These are phyloP conservation scores for Andrographis paniculata DNA, from an alignment of 305 asterid species.

Conservation along the genomic window DNA sequence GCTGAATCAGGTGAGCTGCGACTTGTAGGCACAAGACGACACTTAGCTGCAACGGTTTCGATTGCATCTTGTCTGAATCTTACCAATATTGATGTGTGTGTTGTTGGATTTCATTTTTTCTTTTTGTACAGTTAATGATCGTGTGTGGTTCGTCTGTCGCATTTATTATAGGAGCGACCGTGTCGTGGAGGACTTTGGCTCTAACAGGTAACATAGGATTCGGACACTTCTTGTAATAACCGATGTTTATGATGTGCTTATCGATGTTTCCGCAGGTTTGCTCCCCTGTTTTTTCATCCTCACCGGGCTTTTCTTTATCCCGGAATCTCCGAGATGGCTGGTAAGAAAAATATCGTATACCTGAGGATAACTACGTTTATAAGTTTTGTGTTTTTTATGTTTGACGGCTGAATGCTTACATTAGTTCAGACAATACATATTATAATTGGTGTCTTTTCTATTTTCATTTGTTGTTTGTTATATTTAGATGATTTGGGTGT, in stretches of 20 bases:
- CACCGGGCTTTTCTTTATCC: conserved; percentile 61
- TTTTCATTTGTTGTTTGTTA: too few species aligned
- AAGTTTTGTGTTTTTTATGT: too few species aligned
- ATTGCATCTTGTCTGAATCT: too few species aligned
- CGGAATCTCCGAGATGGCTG: conserved; percentile 97
- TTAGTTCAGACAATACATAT: too few species aligned
- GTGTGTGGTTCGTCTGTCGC: conserved; percentile 72
- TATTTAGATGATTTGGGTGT: too few species aligned
- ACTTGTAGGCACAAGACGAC: too few species aligned
- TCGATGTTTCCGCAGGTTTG: conserved; percentile 31
- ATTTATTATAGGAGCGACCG: conserved; percentile 45
- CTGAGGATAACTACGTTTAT: too few species aligned
- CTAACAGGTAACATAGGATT: conserved; percentile 41
- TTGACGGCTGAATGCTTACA: too few species aligned
- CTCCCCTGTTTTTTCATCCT: conserved; percentile 58
- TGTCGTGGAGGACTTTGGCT: conserved; percentile 74
- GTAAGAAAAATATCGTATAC: conserved; percentile 23
- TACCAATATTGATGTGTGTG: too few species aligned
- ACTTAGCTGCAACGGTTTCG: too few species aligned
- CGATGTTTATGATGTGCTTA: conserved; percentile 3
- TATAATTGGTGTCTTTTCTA: too few species aligned
- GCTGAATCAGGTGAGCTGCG: conserved; percentile 82
- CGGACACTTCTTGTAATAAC: not conserved
- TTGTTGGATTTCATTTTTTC: too few species aligned
- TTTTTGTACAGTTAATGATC: conserved; percentile 53